These are phyloP conservation scores for Cantharellus anzutake DNA, from an alignment of 768 basidiomycete genomes.

Conservation along the genomic window DNA sequence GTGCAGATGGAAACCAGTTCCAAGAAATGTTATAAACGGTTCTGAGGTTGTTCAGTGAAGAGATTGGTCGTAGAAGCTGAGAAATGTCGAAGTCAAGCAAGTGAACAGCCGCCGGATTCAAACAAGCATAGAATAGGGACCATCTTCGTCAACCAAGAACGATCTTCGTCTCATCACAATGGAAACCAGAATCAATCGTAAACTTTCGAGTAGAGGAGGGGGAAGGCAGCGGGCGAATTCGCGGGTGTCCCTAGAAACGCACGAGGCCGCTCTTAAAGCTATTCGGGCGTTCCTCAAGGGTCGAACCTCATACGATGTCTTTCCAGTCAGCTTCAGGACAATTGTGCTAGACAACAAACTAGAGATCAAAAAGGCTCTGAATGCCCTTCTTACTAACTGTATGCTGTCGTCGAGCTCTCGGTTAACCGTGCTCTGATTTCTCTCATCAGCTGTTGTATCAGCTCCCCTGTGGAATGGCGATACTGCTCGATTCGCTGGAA, in stretches of 20 bases:
- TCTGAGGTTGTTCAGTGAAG: neutral
- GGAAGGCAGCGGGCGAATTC: neutral
- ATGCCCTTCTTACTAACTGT: conserved; percentile 51
- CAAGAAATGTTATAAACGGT: neutral
- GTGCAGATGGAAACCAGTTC: neutral
- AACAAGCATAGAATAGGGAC: too few relatives aligned
- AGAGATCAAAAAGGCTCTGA: conserved; percentile 86
- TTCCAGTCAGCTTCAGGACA: conserved; percentile 89
- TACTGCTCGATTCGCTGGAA: conserved; percentile 80
- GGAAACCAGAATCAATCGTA: neutral
- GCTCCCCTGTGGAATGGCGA: conserved; percentile 98
- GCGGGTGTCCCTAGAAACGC: conserved; percentile 8
- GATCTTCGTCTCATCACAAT: neutral
- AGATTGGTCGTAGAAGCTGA: neutral
- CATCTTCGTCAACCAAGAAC: too few relatives aligned
- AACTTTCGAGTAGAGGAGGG: neutral
- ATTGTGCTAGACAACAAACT: conserved; percentile 94
- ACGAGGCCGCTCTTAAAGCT: conserved; percentile 20
- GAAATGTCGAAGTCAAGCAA: neutral
- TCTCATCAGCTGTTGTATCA: conserved; percentile 46
- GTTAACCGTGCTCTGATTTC: neutral
- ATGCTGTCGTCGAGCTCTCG: conserved; percentile 14
- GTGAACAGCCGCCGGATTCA: neutral
- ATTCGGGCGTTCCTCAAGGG: conserved; percentile 73
- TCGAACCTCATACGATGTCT: conserved; percentile 85